A percentile compares a stretch with the other conserved stretches of the same genome.
These are phyloP conservation scores for Camelina hispida DNA, from an alignment of 345 rosid species.

Conservation along the genomic window DNA sequence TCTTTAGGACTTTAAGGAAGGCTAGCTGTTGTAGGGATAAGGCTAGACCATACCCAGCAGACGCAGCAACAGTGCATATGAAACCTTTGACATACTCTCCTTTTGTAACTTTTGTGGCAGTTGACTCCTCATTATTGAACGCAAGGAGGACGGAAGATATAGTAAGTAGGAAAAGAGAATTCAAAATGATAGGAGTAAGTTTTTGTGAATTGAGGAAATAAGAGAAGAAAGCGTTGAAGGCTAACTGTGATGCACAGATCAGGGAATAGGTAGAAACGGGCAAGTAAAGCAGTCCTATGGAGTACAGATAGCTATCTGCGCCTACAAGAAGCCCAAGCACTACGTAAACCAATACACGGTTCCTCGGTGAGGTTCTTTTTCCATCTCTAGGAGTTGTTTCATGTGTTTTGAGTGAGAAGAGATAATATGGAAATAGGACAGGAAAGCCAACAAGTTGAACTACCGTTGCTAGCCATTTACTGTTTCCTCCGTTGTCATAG, in stretches of 20 bases:
- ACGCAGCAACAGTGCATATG: constrained; percentile 53
- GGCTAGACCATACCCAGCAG: constrained; percentile 51
- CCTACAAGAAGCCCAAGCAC: constrained; percentile 53
- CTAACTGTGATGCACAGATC: constrained; percentile 59
- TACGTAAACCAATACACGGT: constrained; percentile 44
- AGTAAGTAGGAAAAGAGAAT: constrained; percentile 60
- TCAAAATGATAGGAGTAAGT: constrained; percentile 53
- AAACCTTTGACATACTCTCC: constrained; percentile 50
- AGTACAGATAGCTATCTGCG: constrained; percentile 43
- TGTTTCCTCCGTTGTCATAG: constrained; percentile 61
- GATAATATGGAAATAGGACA: constrained; percentile 54
- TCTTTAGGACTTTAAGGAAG: constrained; percentile 49
- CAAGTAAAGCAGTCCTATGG: constrained; percentile 55
- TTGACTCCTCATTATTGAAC: constrained; percentile 43
- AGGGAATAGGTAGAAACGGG: constrained; percentile 65
- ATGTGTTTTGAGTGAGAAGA: constrained; percentile 38
- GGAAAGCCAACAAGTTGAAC: constrained; percentile 62
- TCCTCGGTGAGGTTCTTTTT: constrained; percentile 34
- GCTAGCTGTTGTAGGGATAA: constrained; percentile 55
- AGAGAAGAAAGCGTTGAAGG: constrained; percentile 64
- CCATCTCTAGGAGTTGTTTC: constrained; percentile 7
- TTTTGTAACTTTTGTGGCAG: constrained; percentile 32
- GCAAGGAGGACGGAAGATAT: constrained; percentile 62
- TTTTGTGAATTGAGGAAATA: constrained; percentile 58
- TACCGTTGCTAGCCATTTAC: constrained; percentile 61